These are phyloP conservation scores for Apocynum venetum DNA, from an alignment of 257 asterid species.

Conservation along the genomic window DNA sequence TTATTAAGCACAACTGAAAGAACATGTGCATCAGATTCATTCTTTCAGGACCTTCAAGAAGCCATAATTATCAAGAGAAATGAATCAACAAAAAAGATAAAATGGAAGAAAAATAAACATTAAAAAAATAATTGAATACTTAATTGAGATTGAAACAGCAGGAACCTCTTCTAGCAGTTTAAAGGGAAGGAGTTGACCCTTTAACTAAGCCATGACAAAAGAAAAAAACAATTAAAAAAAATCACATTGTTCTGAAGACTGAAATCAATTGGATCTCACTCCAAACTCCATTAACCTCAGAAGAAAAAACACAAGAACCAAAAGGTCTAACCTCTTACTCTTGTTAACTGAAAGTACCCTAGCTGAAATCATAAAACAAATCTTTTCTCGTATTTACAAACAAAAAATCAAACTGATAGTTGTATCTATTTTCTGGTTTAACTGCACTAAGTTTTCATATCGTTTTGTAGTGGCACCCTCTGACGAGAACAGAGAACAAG, in stretches of 20 bases:
- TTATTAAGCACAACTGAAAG: neutral
- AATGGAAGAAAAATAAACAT: neutral
- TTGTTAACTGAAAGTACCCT: neutral
- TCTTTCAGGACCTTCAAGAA: neutral
- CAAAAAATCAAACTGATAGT: too few relatives aligned
- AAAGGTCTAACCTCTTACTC: neutral
- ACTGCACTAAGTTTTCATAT: neutral
- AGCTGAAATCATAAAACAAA: neutral
- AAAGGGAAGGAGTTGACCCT: neutral
- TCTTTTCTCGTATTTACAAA: neutral
- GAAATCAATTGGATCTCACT: neutral
- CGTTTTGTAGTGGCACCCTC: neutral
- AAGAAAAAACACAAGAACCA: neutral
- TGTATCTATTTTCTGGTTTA: too few relatives aligned
- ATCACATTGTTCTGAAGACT: neutral
- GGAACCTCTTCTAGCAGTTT: neutral
- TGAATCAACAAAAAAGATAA: neutral
- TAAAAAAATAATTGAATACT: neutral
- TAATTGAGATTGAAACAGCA: neutral
- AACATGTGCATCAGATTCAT: neutral
- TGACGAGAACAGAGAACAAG: neutral
- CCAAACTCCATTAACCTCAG: neutral
- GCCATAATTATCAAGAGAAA: neutral
- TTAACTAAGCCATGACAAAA: neutral
- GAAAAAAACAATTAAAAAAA: neutral